Conservation (phyloP, 1,284 basidiomycete genomes). For the Trametes polyzona region DNA sequence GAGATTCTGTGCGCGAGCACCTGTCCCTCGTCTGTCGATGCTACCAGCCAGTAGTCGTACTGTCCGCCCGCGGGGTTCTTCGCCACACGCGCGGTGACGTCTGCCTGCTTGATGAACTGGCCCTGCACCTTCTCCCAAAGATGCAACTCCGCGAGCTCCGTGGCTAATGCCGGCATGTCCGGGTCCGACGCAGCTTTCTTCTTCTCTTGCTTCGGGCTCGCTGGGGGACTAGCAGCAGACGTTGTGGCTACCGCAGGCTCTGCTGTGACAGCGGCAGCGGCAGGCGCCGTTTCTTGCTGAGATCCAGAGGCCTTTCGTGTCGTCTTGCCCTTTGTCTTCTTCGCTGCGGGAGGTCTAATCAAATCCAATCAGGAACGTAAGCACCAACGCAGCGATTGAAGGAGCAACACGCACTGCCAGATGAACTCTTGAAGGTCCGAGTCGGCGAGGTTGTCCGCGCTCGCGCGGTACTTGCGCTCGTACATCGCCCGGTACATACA, state of each 20-base stretch:
- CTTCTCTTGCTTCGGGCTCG: constrained; percentile 25
- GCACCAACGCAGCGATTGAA: background rate
- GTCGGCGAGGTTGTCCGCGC: constrained; percentile 73
- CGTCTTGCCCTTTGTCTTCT: constrained; percentile 34
- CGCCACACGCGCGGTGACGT: constrained; percentile 72
- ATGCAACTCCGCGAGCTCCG: constrained; percentile 60
- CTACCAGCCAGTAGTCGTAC: constrained; percentile 71
- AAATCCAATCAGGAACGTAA: background rate
- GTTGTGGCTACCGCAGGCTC: constrained; percentile 20
- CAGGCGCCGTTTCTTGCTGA: constrained; percentile 22
- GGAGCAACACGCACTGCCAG: constrained; percentile 70
- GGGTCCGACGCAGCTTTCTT: constrained; percentile 20
- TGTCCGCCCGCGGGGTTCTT: constrained; percentile 46
- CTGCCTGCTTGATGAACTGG: constrained; percentile 77
- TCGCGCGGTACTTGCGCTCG: constrained; percentile 83
- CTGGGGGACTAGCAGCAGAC: constrained; percentile 24
- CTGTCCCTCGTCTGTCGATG: constrained; percentile 52
- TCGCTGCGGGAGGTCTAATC: constrained; percentile 41
- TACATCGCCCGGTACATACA: constrained; percentile 95
- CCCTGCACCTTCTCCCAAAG: constrained; percentile 76
- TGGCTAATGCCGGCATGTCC: constrained; percentile 40
- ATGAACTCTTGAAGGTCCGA: constrained; percentile 77
- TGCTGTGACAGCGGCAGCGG: constrained; percentile 5
- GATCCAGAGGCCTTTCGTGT: constrained; percentile 30
- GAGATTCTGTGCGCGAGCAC: constrained; percentile 65